Percentiles rank a stretch among this genome's conserved stretches.
Evolutionary conservation across 805 yeast species (phyloP).

Genomic region (Priceomyces castillae): DNA sequence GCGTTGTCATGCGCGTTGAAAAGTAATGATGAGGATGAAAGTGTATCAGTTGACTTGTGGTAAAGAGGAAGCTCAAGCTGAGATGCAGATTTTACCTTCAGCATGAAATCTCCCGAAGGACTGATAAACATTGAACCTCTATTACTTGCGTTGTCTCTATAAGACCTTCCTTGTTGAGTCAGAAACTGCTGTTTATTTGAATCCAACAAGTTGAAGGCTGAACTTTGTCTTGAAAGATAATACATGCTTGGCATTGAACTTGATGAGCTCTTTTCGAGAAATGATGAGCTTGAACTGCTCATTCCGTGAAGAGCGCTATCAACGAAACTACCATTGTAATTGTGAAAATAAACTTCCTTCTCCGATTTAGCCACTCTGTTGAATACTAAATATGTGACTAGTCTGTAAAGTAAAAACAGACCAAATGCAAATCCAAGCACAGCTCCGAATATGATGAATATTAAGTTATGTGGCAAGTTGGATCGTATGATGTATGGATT

Average conservation of each 20-base stretch:
- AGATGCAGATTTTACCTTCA: constrained; percentile 11
- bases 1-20: neutral
- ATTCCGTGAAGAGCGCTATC: constrained; percentile 11
- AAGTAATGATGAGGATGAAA: neutral
- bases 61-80: constrained; percentile 16
- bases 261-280: constrained; percentile 18
- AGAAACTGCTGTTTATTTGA: constrained; percentile 7
- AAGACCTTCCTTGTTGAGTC: constrained; percentile 26
- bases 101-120: constrained; percentile 42
- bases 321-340: constrained; percentile 8
- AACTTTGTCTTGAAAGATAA: constrained; percentile 11
- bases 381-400: constrained; percentile 22
- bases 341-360: constrained; percentile 29
- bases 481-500: constrained; percentile 33
- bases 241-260: constrained; percentile 13
- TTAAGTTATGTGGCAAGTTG: constrained; percentile 32
- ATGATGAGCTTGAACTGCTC: constrained; percentile 19
- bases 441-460: constrained; percentile 44
- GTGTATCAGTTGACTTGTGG: constrained; percentile 7
- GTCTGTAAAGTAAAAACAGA: constrained; percentile 16
- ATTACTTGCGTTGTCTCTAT: constrained; percentile 25
- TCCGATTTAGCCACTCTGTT: constrained; percentile 27
- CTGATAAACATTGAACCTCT: constrained; percentile 51
- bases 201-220: constrained; percentile 9
- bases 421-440: constrained; percentile 23